Base-by-base conservation (phyloP, 805 yeast species). In the Wickerhamomyces canadensis region DNA sequence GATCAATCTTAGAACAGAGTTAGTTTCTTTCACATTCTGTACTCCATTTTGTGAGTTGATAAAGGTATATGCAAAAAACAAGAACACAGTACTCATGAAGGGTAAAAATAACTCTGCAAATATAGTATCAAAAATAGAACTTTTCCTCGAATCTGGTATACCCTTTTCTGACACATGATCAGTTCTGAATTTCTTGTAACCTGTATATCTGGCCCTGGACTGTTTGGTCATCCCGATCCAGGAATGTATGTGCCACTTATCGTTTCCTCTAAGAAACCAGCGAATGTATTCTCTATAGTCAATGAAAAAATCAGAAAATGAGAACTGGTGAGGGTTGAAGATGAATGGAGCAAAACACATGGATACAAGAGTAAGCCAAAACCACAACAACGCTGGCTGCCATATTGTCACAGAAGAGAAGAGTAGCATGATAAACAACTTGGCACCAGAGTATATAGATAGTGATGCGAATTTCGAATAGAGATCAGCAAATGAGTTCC, bases 41-140 rank as follows among this genome's bases (percentile, higher is more conserved):
- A 87, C 95, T 22, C 96, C 96, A 24, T 80, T 85, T 64, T 87
- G 96, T 1, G 96, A 70, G 60, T 88, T 89, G 51, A 84, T 80
- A 52, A 84, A 91, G 36, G 80, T 67, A 59, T 77, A 91, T 0
- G 95, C 89, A 36, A 79, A 62, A 39, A 82, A 73, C 34, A 83
- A 72, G 48, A 80, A 78, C 19, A 78, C 74, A 14, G 93, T 78
- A 50, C 79, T 78, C 41, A 84, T 58, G 27, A 80, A 52, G 31
- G 95, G 93, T 29, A 86, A 73, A 34, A 85, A 45, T 41, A 89
- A 65, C 61, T 93, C 98, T 12, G 95, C 79, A 48, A 87, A 73
- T 55, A 85, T 72, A 19, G 87, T 67, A 57, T 87, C 87, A 22
- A 78, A 66, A 58, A 91, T 74, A 42, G 80, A 84, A 15, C 96